Percentiles rank a stretch among this genome's conserved stretches.
Evolutionary conservation across 305 asterid species (phyloP).

Genomic region (Fraxinus greggii): DNA sequence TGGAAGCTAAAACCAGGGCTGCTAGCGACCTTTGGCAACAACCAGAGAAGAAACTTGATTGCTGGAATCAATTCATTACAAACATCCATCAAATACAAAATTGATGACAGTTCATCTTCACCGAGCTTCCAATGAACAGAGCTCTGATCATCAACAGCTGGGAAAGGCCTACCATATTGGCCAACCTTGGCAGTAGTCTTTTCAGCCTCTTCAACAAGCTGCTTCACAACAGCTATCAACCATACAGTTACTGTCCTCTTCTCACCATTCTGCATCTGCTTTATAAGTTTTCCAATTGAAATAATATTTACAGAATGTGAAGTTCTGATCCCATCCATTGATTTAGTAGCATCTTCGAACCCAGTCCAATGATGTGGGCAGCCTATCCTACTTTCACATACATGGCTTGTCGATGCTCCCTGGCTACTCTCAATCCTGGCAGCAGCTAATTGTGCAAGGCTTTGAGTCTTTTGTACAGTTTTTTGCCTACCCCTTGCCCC

Average conservation of each 20-base stretch:
- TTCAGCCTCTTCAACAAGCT: conserved; percentile 77
- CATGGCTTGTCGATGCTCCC: conserved; percentile 97
- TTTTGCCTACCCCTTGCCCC: conserved; percentile 83
- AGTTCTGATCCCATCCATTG: conserved; percentile 47
- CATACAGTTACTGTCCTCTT: conserved; percentile 66
- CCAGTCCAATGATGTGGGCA: conserved; percentile 79
- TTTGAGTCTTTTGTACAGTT: conserved; percentile 85
- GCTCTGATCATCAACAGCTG: conserved; percentile 65
- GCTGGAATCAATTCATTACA: conserved; percentile 77
- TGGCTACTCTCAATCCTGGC: conserved; percentile 97
- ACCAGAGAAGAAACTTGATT: conserved; percentile 78
- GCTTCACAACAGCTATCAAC: conserved; percentile 71
- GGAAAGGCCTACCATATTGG: conserved; percentile 55
- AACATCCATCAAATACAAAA: conserved; percentile 81
- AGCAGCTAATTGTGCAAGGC: conserved; percentile 93
- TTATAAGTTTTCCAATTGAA: conserved; percentile 67
- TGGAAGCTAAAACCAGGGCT: conserved; percentile 54
- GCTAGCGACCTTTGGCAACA: conserved; percentile 80
- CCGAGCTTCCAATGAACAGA: conserved; percentile 78
- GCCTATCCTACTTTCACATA: conserved; percentile 72
- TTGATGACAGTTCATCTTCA: conserved; percentile 72
- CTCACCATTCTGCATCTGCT: conserved; percentile 69
- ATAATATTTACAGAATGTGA: conserved; percentile 51
- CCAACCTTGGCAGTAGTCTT: conserved; percentile 58
- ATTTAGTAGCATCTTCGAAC: conserved; percentile 54